Evolutionary conservation across 2,329 filamentous ascomycete genomes (phyloP), one percentile per base, ranked within the genome.

Genomic region (Raffaelea ambrosiae): DNA sequence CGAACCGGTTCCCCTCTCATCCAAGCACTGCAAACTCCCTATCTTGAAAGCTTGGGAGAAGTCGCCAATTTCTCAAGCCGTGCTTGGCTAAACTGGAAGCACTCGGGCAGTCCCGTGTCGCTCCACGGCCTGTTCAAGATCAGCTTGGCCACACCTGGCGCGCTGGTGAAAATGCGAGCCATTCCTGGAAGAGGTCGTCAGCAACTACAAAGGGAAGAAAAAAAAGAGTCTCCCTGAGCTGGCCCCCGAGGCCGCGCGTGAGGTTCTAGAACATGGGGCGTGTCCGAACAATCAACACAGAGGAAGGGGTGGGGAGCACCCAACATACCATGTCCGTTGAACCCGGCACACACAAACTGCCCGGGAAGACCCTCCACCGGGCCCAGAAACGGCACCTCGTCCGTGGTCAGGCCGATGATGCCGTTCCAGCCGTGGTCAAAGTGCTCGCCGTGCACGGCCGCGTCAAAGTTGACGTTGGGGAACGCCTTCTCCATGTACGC

Each of bases 281-380:
- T n/a, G n/a, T n/a, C n/a, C n/a, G n/a, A n/a, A n/a, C n/a, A n/a
- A n/a, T n/a, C n/a, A n/a, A n/a, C n/a, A n/a, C n/a, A n/a, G n/a
- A n/a, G n/a, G n/a, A n/a, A n/a, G n/a, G n/a, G n/a, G n/a, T n/a
- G n/a, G n/a, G n/a, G n/a, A n/a, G n/a, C n/a, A 11, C 20, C 45
- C 5, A n/a, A 54, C 59, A 61, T 52, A 63, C 69, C 69, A 55
- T 73, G 69, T 0, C 69, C 70, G 53, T 73, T 72, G 50, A 73
- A 72, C 0, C 71, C 70, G n/a, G 69, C 70, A 53, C 69, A 72
- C 9, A 74, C 62, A 55, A 63, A 74, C 46, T 74, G 70, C 4
- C 70, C 70, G 10, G 65, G 61, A 8, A 66, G 50, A 0, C 59
- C 60, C 10, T 66, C 59, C 5, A 74, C 55, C 1, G 57, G 55